A percentile compares a stretch with the other conserved stretches of the same genome.
Conservation (phyloP, 495 filamentous ascomycete species). For the Elasticomyces elasticus region DNA sequence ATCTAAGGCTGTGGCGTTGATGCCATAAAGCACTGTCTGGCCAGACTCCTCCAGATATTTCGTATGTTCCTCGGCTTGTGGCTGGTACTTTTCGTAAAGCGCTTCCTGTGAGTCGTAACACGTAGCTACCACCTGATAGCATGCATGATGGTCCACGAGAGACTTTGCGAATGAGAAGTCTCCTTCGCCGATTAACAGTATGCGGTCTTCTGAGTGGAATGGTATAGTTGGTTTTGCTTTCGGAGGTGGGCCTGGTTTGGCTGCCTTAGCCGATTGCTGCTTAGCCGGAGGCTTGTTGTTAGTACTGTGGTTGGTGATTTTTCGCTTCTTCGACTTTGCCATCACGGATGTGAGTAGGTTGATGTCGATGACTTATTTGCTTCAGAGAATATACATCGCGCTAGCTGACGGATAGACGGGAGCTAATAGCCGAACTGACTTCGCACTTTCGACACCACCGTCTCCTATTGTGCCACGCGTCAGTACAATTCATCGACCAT, state of each 20-base stretch:
- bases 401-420: no score
- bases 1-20: constrained; percentile 67
- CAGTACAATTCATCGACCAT: no score
- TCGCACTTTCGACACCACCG: no score
- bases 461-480: no score
- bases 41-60: constrained; percentile 39
- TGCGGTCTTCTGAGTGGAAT: constrained; percentile 58
- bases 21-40: constrained; percentile 50
- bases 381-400: no score
- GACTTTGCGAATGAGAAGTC: constrained; percentile 85
- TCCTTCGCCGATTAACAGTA: constrained; percentile 85
- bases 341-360: no score
- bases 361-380: no score
- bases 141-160: constrained; percentile 60
- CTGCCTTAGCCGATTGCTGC: background rate
- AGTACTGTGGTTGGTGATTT: background rate
- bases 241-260: background rate
- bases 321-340: constrained; percentile 9
- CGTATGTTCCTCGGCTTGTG: constrained; percentile 56
- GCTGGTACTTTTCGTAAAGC: constrained; percentile 54
- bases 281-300: background rate
- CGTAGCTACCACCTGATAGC: constrained; percentile 53
- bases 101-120: constrained; percentile 47
- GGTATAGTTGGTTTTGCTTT: constrained; percentile 50
- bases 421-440: no score